A percentile compares a stretch with the other conserved stretches of the same genome.
These are phyloP conservation scores for Hygrophorus russula DNA, from an alignment of 768 basidiomycete genomes.

Conservation along the genomic window DNA sequence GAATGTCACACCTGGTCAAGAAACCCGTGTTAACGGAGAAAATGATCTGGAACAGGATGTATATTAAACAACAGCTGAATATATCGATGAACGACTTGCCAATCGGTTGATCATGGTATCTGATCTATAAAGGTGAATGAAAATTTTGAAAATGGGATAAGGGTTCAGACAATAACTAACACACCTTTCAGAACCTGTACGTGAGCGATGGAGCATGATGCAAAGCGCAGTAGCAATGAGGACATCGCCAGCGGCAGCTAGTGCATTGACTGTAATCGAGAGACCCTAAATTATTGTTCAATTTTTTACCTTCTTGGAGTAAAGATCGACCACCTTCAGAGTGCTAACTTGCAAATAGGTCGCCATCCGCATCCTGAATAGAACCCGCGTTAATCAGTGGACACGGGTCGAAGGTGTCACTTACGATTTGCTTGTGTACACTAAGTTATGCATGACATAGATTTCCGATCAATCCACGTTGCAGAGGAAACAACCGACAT, in stretches of 20 bases:
- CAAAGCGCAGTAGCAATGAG: constrained; percentile 39
- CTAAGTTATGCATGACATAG: not conserved
- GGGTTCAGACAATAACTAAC: not conserved
- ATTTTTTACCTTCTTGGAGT: not conserved
- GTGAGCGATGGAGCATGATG: constrained; percentile 30
- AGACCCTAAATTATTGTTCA: constrained; percentile 22
- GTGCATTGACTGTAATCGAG: constrained; percentile 39
- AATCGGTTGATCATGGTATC: constrained; percentile 42
- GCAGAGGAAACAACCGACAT: not conserved
- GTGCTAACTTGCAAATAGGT: constrained; percentile 24
- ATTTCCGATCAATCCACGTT: not conserved
- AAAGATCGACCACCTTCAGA: constrained; percentile 20
- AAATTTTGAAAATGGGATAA: not conserved
- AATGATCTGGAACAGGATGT: constrained; percentile 29
- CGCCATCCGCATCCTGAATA: constrained; percentile 25
- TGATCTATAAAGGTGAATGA: constrained; percentile 18
- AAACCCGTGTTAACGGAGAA: constrained; percentile 46
- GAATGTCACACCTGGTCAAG: constrained; percentile 21
- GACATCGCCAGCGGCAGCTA: constrained; percentile 35
- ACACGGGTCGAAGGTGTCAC: not conserved
- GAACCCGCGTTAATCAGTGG: not conserved
- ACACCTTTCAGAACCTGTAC: constrained; percentile 42
- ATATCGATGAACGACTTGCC: constrained; percentile 14
- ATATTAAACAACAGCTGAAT: not conserved
- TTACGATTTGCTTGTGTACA: constrained; percentile 2